A percentile compares a stretch with the other conserved stretches of the same genome.
Conservation (phyloP, 148 eudicot species). For the Chenopodium formosanum region DNA sequence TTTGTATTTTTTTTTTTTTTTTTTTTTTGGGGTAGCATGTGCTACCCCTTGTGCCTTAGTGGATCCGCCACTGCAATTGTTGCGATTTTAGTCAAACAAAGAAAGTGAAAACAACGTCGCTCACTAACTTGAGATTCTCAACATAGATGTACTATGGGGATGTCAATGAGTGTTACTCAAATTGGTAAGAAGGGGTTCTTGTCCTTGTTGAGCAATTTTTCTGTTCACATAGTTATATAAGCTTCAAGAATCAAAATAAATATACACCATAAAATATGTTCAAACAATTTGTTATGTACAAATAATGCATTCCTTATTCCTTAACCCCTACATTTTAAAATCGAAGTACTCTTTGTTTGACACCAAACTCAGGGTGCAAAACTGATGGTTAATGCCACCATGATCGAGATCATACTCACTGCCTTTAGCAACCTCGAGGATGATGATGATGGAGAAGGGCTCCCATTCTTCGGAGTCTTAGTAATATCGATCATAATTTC, state of each 20-base stretch:
- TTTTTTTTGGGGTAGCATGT: no score
- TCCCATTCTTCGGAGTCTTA: slow-evolving; percentile 36
- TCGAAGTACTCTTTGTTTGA: background rate
- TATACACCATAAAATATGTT: background rate
- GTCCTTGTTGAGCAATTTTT: no score
- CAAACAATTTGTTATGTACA: slow-evolving; percentile 4
- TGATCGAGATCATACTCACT: slow-evolving; percentile 16
- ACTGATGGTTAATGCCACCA: slow-evolving; percentile 10
- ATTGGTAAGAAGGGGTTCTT: no score
- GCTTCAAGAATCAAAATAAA: slow-evolving; percentile 7
- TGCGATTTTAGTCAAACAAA: no score
- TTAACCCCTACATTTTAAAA: background rate
- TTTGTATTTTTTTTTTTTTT: no score
- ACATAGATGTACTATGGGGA: no score
- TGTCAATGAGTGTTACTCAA: no score
- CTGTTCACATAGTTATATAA: background rate
- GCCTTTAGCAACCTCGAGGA: slow-evolving; percentile 12
- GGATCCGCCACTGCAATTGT: no score
- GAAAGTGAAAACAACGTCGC: no score
- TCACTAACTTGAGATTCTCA: no score
- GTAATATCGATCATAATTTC: slow-evolving; percentile 68
- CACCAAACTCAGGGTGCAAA: slow-evolving; percentile 20
- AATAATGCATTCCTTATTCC: background rate
- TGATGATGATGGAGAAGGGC: slow-evolving; percentile 11
- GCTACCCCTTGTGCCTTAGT: no score